Percentiles rank a stretch among this genome's conserved stretches.
Conservation (phyloP, 495 filamentous ascomycete genomes). For the Lepidopterella palustris region DNA sequence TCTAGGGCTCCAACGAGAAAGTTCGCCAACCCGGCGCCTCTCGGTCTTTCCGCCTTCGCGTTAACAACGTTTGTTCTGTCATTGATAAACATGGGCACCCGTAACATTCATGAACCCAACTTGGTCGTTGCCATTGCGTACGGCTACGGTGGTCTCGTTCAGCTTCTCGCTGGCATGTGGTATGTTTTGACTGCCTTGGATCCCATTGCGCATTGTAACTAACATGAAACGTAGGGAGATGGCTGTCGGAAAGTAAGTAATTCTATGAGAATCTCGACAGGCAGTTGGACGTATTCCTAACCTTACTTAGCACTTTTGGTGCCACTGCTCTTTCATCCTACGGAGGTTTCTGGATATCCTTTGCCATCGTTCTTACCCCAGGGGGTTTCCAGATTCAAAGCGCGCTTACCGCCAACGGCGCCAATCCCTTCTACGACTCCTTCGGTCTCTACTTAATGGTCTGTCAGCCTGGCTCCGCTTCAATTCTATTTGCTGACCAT, state of each 20-base stretch:
- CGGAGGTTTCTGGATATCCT: conserved; percentile 95
- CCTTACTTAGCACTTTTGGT: conserved; percentile 97
- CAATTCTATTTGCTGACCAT: conserved; percentile 28
- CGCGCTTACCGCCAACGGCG: conserved; percentile 40
- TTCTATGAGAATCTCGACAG: too few species aligned
- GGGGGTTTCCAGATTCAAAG: conserved; percentile 59
- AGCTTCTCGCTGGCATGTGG: conserved; percentile 96
- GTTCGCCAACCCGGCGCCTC: conserved; percentile 57
- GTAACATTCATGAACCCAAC: conserved; percentile 43
- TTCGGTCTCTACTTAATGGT: conserved; percentile 77
- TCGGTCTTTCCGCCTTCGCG: conserved; percentile 74
- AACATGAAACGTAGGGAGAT: conserved; percentile 65
- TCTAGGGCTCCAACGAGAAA: conserved; percentile 62
- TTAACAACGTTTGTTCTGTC: conserved; percentile 93
- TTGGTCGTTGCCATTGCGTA: conserved; percentile 40
- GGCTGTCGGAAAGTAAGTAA: conserved; percentile 90
- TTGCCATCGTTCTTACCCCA: conserved; percentile 81
- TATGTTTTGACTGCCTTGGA: conserved; percentile 45
- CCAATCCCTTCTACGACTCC: conserved; percentile 52
- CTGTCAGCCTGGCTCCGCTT: conserved; percentile 35
- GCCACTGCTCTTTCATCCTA: conserved; percentile 94
- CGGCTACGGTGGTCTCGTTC: conserved; percentile 65
- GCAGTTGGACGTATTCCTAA: too few species aligned
- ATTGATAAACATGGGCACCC: conserved; percentile 69
- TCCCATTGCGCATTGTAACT: neutral